phyloP scores from a whole-genome alignment of 2,329 filamentous ascomycete genomes.

The Septoria linicola region DNA sequence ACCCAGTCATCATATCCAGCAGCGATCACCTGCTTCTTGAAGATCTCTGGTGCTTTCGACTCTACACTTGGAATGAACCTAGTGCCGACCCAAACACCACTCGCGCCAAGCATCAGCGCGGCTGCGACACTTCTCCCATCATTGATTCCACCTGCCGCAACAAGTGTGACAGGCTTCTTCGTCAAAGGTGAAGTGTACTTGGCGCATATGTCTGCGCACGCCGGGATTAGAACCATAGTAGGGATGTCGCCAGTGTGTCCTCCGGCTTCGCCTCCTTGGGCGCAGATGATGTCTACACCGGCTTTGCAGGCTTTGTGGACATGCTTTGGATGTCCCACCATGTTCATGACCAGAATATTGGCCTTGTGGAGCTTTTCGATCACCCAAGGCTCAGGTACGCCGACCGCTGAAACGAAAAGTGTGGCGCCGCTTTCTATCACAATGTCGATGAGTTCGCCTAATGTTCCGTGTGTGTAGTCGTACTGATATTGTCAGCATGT shows the following conservation, averaged over 20 bases:
- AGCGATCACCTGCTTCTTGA: conserved; percentile 62
- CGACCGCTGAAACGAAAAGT: conserved; percentile 93
- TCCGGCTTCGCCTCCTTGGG: conserved; percentile 93
- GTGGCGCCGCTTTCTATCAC: conserved; percentile 85
- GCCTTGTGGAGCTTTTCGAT: conserved; percentile 84
- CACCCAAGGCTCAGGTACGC: conserved; percentile 79
- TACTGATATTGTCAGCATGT: conserved; percentile 48
- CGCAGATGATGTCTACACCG: conserved; percentile 92
- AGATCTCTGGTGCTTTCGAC: conserved; percentile 21
- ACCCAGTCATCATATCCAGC: conserved; percentile 90
- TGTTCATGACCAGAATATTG: conserved; percentile 96
- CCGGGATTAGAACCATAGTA: conserved; percentile 84
- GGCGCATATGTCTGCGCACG: conserved; percentile 77
- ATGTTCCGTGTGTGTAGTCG: conserved; percentile 98
- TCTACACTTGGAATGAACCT: conserved; percentile 81
- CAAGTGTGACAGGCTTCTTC: conserved; percentile 78
- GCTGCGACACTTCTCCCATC: conserved; percentile 87
- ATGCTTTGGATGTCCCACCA: conserved; percentile 99
- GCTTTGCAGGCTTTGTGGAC: conserved; percentile 89
- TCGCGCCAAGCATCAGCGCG: conserved; percentile 85
- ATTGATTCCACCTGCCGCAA: conserved; percentile 89
- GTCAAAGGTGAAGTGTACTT: conserved; percentile 82
- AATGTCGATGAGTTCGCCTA: conserved; percentile 81
- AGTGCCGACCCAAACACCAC: conserved; percentile 92
- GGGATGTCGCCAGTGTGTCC: conserved; percentile 76